A percentile compares a stretch with the other conserved stretches of the same genome.
Evolutionary conservation across 139 green algal species (phyloP).

Genomic region (Axilococcus clingmanii): DNA sequence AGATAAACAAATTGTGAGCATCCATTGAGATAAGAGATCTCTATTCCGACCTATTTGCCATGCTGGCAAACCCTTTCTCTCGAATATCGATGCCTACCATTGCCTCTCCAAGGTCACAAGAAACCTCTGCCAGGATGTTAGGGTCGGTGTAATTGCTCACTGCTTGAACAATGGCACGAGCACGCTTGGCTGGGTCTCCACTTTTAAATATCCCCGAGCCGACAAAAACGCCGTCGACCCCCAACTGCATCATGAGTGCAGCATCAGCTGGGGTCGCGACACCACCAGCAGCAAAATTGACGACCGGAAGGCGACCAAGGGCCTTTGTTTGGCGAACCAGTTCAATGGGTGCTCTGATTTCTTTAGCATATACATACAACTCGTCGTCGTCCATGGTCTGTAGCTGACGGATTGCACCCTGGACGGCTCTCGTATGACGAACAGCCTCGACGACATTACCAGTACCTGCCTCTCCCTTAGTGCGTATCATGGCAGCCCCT

Average conservation of each 20-base stretch:
- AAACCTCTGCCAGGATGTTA: constrained; percentile 89
- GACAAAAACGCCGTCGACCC: constrained; percentile 98
- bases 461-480: constrained; percentile 95
- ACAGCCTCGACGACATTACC: constrained; percentile 99
- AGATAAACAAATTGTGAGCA: constrained; percentile 7
- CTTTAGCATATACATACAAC: constrained; percentile 98
- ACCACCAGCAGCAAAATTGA: constrained; percentile 99
- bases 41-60: constrained; percentile 78
- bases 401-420: constrained; percentile 88
- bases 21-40: neutral
- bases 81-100: constrained; percentile 97
- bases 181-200: constrained; percentile 83
- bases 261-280: constrained; percentile 98
- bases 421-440: constrained; percentile 85
- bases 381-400: constrained; percentile 98
- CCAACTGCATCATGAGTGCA: constrained; percentile 99
- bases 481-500: constrained; percentile 97
- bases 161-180: constrained; percentile 94
- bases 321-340: constrained; percentile 78
- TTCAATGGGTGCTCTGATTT: constrained; percentile 91
- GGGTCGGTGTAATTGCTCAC: constrained; percentile 99
- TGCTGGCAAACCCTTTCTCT: constrained; percentile 72
- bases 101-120: constrained; percentile 76
- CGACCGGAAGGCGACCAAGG: constrained; percentile 86
- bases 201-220: constrained; percentile 98